Percentiles rank a stretch among this genome's conserved stretches.
Conservation (phyloP, 768 basidiomycete genomes). For the Boletus rubropictus region DNA sequence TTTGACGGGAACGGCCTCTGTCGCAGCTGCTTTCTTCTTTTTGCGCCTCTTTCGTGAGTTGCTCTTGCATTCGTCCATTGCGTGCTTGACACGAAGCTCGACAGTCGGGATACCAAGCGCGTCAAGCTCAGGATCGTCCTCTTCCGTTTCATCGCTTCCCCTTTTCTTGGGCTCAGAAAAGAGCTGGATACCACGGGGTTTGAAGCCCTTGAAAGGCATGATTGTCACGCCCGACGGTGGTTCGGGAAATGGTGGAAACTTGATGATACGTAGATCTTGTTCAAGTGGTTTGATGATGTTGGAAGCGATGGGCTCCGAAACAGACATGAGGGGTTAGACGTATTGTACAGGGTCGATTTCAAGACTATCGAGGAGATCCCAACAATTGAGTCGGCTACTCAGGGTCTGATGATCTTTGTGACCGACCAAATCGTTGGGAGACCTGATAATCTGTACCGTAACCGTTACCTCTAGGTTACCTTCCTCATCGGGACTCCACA, state of each 20-base stretch:
- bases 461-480: too few relatives aligned
- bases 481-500: conserved; percentile 10
- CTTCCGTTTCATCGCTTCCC: conserved; percentile 28
- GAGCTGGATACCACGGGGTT: conserved; percentile 52
- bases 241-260: conserved; percentile 45
- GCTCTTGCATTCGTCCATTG: conserved; percentile 51
- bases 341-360: conserved; percentile 13
- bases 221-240: conserved; percentile 43
- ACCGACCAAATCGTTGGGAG: conserved; percentile 2
- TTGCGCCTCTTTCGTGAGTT: conserved; percentile 49
- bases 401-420: not conserved
- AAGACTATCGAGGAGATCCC: conserved; percentile 5
- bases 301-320: conserved; percentile 13
- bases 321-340: conserved; percentile 18
- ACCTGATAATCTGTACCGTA: conserved; percentile 12
- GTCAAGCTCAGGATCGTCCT: conserved; percentile 57
- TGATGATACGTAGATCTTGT: conserved; percentile 22
- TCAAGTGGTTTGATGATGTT: conserved; percentile 3
- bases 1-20: conserved; percentile 17
- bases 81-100: conserved; percentile 46
- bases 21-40: conserved; percentile 27
- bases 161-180: conserved; percentile 33
- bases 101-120: conserved; percentile 64
- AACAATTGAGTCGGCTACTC: conserved; percentile 14
- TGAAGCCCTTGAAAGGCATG: conserved; percentile 52